Evolutionary conservation across 176 grass and related monocot species (phyloP).

Genomic region (Chloris gayana): DNA sequence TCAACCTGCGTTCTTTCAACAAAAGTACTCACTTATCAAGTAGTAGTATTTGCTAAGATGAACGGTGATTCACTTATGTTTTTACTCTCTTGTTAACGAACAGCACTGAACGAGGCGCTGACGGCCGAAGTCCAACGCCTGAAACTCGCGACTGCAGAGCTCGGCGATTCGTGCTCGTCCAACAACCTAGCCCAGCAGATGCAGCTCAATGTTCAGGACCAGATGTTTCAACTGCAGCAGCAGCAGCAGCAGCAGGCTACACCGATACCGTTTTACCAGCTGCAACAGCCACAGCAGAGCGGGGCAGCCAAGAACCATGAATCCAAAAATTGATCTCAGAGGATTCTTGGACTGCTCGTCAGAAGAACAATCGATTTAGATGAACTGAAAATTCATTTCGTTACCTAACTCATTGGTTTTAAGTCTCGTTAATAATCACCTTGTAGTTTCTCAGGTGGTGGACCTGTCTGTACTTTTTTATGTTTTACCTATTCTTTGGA

Average conservation of each 20-base stretch:
- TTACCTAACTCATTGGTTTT: slow-evolving; percentile 61
- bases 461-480: slow-evolving; percentile 31
- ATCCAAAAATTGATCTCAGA: slow-evolving; percentile 37
- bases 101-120: slow-evolving; percentile 94
- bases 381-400: slow-evolving; percentile 32
- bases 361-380: slow-evolving; percentile 21
- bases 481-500: slow-evolving; percentile 51
- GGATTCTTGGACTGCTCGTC: slow-evolving; percentile 6
- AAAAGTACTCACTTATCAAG: background rate
- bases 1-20: background rate
- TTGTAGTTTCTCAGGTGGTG: slow-evolving; percentile 49
- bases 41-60: background rate
- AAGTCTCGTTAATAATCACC: slow-evolving; percentile 55
- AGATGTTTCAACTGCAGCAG: slow-evolving; percentile 64
- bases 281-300: slow-evolving; percentile 62
- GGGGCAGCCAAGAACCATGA: slow-evolving; percentile 51
- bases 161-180: slow-evolving; percentile 64
- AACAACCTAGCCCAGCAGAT: slow-evolving; percentile 66
- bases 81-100: slow-evolving; percentile 11
- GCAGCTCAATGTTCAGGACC: slow-evolving; percentile 45
- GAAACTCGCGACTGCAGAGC: slow-evolving; percentile 62
- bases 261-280: slow-evolving; percentile 61
- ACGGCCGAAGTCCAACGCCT: slow-evolving; percentile 81
- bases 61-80: background rate
- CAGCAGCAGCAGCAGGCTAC: slow-evolving; percentile 53